Evolutionary conservation across 768 basidiomycete species (phyloP).

Genomic region (Auricularia sp.): DNA sequence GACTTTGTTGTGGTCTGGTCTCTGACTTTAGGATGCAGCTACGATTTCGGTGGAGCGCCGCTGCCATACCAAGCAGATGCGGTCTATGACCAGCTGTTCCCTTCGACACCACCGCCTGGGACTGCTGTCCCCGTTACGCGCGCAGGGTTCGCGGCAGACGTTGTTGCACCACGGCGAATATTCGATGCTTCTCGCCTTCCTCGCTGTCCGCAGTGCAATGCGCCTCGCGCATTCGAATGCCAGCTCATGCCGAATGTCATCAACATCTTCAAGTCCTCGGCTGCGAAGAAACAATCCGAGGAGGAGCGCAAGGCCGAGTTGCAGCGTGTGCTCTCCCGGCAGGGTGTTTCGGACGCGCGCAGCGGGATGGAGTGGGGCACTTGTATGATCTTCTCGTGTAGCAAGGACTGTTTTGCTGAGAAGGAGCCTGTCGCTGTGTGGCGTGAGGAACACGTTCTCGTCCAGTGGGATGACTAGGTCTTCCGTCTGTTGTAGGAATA

Average conservation of each 20-base stretch:
- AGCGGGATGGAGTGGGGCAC: constrained; percentile 93
- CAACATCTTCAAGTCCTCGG: constrained; percentile 45
- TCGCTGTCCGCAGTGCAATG: constrained; percentile 56
- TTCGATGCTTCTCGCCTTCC: constrained; percentile 49
- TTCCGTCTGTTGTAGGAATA: neutral
- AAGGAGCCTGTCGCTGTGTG: constrained; percentile 37
- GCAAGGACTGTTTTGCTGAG: constrained; percentile 57
- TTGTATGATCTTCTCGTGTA: constrained; percentile 80
- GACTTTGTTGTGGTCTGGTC: neutral
- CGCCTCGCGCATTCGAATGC: constrained; percentile 73
- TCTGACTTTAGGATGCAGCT: constrained; percentile 35
- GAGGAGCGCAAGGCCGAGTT: constrained; percentile 61
- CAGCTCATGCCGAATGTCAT: constrained; percentile 94
- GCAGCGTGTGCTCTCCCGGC: constrained; percentile 42
- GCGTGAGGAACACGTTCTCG: constrained; percentile 65
- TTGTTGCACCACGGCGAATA: constrained; percentile 31
- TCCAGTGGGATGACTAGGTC: constrained; percentile 52
- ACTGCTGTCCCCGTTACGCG: constrained; percentile 47
- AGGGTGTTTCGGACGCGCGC: constrained; percentile 30
- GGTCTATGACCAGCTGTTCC: constrained; percentile 67
- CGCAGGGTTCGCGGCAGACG: constrained; percentile 47
- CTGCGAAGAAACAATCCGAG: constrained; percentile 38
- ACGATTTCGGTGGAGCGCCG: constrained; percentile 78
- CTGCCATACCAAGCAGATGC: constrained; percentile 77
- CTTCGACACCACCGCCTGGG: constrained; percentile 30